Base-by-base conservation (phyloP, 2,329 filamentous ascomycete species). In the Phialocephala sp. region DNA sequence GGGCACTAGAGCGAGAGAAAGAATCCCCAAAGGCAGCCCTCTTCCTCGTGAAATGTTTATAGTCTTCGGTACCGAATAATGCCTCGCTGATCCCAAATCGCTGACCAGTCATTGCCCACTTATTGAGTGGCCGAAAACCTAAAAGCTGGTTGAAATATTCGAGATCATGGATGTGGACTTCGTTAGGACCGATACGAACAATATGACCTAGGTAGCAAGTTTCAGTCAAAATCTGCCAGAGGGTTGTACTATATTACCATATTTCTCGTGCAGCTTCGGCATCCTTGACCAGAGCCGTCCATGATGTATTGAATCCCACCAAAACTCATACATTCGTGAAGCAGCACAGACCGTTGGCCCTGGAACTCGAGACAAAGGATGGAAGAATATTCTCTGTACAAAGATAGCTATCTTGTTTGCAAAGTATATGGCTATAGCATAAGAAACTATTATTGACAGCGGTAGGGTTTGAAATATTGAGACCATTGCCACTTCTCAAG, bases 1-100 rank as follows among this genome's bases (percentile, higher is more conserved):
- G 41, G 12, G 57, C 57, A 32, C n/a, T 45, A 8, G 57, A 59
- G 37, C 39, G 57, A 32, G 57, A 59, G 20, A 59, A 59, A 3
- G 57, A 47, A 47, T 59, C 39, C n/a, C 57, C 57, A 47, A 59
- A 59, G 4, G 57, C 57, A 36, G 57, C 57, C 47, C 57, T 47
- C 57, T 59, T 59, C 39, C 47, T 59, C 18, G 57, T 59, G 20
- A 47, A 59, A 14, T 59, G 57, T 35, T 59, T 59, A 32, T 59
- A 59, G 39, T 59, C 57, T 35, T 59, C 57, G 4, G 57, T 59
- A 6, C 57, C 57, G 41, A 59, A 59, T 12, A 59, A 8, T 32
- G 57, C 41, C 20, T 59, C 57, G 41, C 57, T 59, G 39, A 59
- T 59, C 4, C 57, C 57, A 35, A 59, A 59, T 20, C 47, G 39